Base-by-base conservation (phyloP, 495 filamentous ascomycete species). In the Elasticomyces elasticus region DNA sequence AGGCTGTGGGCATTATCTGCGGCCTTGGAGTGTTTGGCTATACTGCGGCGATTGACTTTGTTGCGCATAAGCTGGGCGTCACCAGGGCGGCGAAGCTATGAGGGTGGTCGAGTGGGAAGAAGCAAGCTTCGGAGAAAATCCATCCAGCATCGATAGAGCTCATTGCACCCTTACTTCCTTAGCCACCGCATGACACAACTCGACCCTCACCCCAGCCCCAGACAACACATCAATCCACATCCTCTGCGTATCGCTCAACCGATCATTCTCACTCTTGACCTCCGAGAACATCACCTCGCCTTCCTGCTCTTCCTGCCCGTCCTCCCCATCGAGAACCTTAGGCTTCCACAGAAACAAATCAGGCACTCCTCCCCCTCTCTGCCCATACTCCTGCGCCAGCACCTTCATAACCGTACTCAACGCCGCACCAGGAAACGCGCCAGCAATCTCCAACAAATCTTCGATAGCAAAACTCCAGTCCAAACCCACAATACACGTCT, bases 201-300 rank as follows among this genome's bases (percentile, higher is more conserved):
- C 89, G 25, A 97, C 90, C 59, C 72, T 76, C 12, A 98, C 76
- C 0, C 91, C 89, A 2, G 89, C 89, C 1, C 82, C 82, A 4
- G 79, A 81, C 45, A 98, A 71, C 1, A 96, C 88, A 75, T 96
- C 86, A 61, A 96, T 95, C 92, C 92, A 98, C 35, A 98, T 73
- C 59, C 92, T 76, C 70, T 98, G 92, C 30, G 89, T 94, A 75
- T 98, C 92, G 69, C 91, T 95, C 64, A 98, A 73, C 28, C 89
- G 80, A 74, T 98, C 92, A 72, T 95, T 96, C 71, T 89, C 87
- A 55, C 84, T 89, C 76, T 95, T 95, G 45, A 95, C 89, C 69
- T 96, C 90, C 2, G 79, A 76, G 71, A 96, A 94, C 79, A 89
- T 79, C 42, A 89, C 81, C 67, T 83, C 79, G 28, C 72, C 71